phyloP scores from a whole-genome alignment of 345 rosid genomes.

The Turritis glabra region DNA sequence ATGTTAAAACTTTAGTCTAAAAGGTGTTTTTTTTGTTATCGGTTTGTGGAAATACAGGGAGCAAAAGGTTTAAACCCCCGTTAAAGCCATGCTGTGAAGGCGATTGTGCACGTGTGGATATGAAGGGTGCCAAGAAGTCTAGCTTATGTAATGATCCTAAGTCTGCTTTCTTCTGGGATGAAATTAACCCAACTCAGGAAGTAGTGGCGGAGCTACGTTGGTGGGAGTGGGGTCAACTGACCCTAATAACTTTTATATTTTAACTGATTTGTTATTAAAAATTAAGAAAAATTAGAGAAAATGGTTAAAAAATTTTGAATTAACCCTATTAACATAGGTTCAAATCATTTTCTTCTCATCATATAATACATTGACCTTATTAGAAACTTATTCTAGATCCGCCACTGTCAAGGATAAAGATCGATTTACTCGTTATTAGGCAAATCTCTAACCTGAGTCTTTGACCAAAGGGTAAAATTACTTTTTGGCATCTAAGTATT shows the following conservation, averaged over 20 bases:
- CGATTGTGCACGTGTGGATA: constrained; percentile 42
- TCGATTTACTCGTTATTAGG: constrained; percentile 35
- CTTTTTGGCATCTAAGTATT: background rate
- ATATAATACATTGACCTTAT: no score
- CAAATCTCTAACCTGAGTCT: constrained; percentile 8
- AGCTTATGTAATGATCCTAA: constrained; percentile 41
- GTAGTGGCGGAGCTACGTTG: no score
- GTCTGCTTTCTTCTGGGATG: constrained; percentile 51
- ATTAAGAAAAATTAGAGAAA: no score
- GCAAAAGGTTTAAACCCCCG: constrained; percentile 41
- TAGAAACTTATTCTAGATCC: no score
- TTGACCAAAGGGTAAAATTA: background rate
- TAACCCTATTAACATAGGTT: no score
- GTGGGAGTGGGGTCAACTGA: no score
- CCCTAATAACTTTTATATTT: no score
- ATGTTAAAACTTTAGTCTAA: background rate
- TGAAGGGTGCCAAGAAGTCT: constrained; percentile 38
- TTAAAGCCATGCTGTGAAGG: constrained; percentile 55
- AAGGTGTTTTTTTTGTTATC: background rate
- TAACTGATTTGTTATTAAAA: no score
- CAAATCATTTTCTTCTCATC: no score
- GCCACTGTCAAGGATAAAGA: constrained; percentile 51
- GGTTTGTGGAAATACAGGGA: background rate
- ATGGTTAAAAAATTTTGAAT: no score
- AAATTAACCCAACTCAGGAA: constrained; percentile 45